These are phyloP conservation scores for Strobilomyces confusus DNA, from an alignment of 768 basidiomycete genomes.

Conservation along the genomic window DNA sequence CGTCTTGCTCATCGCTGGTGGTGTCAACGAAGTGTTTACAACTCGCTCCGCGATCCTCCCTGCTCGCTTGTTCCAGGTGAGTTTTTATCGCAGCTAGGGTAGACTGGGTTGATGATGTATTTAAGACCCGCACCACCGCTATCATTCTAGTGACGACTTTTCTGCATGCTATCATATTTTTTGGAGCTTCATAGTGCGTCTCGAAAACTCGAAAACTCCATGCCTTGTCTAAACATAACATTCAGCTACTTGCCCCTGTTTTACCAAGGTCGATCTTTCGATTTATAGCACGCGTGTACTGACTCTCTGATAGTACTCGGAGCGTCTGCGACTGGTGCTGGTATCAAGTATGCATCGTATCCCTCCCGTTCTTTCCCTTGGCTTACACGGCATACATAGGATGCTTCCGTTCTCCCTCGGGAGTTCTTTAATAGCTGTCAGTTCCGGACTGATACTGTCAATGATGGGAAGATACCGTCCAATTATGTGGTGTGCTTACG, in stretches of 20 bases:
- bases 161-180: conserved; percentile 63
- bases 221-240: neutral
- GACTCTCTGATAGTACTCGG: conserved; percentile 47
- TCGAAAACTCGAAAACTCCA: neutral
- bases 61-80: conserved; percentile 67
- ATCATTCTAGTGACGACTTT: conserved; percentile 56
- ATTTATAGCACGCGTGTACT: neutral
- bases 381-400: conserved; percentile 32
- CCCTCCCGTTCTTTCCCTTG: neutral
- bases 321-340: conserved; percentile 65
- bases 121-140: conserved; percentile 67
- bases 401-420: conserved; percentile 76
- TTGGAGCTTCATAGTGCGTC: conserved; percentile 37
- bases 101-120: neutral
- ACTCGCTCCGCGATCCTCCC: conserved; percentile 68
- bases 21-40: conserved; percentile 59
- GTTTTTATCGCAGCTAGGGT: neutral
- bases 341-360: conserved; percentile 48
- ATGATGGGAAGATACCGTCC: conserved; percentile 55
- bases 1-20: conserved; percentile 46
- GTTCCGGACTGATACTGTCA: conserved; percentile 56
- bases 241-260: conserved; percentile 65
- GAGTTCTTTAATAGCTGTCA: conserved; percentile 46
- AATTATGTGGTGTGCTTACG: conserved; percentile 62
- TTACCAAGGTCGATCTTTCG: conserved; percentile 46